Percentiles rank a stretch among this genome's conserved stretches.
Conservation (phyloP, 768 basidiomycete genomes). For the Phallus indusiatus region DNA sequence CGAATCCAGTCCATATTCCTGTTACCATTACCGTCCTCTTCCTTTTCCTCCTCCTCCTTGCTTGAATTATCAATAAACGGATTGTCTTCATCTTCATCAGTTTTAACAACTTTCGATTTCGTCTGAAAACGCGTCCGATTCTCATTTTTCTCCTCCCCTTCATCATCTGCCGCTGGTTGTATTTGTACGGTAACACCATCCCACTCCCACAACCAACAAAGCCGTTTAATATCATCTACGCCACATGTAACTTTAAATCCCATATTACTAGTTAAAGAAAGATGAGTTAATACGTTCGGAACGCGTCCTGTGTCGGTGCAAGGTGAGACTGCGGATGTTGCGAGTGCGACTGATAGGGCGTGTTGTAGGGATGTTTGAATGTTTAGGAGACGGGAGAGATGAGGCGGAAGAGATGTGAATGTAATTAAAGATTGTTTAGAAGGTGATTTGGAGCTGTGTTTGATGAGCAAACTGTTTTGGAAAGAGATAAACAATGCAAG, state of each 20-base stretch:
- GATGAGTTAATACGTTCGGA: constrained; percentile 69
- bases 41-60: too few relatives aligned
- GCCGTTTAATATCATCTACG: constrained; percentile 57
- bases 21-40: too few relatives aligned
- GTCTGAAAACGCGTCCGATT: constrained; percentile 2
- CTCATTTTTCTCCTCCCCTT: constrained; percentile 13
- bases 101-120: constrained; percentile 1
- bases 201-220: constrained; percentile 93
- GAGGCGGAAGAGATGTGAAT: constrained; percentile 36
- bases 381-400: constrained; percentile 51
- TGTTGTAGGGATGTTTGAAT: constrained; percentile 68
- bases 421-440: constrained; percentile 25
- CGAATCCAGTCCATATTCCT: constrained; percentile 49
- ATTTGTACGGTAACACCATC: constrained; percentile 44
- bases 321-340: constrained; percentile 72
- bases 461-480: too few relatives aligned
- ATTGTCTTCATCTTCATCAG: constrained; percentile 49
- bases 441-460: constrained; percentile 35
- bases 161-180: too few relatives aligned
- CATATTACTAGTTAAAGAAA: constrained; percentile 58
- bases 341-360: constrained; percentile 77
- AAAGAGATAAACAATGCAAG: too few relatives aligned
- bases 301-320: constrained; percentile 66
- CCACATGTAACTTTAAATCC: constrained; percentile 57
- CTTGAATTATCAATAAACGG: constrained; percentile 49